These are phyloP conservation scores for Penicillium riverlandense DNA, from an alignment of 495 filamentous ascomycete genomes.

Conservation along the genomic window DNA sequence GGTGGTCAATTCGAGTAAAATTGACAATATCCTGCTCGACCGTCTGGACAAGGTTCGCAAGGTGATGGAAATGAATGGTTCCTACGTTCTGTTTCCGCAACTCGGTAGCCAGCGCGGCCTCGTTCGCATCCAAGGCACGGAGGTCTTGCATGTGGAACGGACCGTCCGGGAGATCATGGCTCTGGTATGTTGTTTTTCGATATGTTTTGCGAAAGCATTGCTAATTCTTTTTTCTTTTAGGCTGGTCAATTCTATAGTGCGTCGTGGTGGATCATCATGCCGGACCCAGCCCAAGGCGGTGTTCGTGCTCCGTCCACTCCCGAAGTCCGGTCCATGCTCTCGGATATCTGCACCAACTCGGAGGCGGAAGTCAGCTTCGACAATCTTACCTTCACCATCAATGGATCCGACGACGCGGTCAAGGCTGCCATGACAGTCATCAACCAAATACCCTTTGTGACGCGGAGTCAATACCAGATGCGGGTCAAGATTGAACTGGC, in stretches of 20 bases:
- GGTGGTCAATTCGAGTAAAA: constrained; percentile 75
- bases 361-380: constrained; percentile 93
- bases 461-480: constrained; percentile 81
- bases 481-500: constrained; percentile 97
- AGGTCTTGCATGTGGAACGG: constrained; percentile 87
- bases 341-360: constrained; percentile 92
- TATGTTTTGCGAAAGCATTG: background rate
- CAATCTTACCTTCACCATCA: constrained; percentile 86
- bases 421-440: constrained; percentile 90
- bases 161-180: constrained; percentile 93
- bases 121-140: constrained; percentile 84
- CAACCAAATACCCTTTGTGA: constrained; percentile 83
- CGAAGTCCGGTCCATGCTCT: constrained; percentile 83
- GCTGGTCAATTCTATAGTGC: constrained; percentile 97
- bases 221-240: constrained; percentile 39
- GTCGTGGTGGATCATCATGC: constrained; percentile 87
- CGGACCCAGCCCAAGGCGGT: constrained; percentile 52
- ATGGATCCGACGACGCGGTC: constrained; percentile 90
- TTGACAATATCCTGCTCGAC: constrained; percentile 85
- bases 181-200: constrained; percentile 48
- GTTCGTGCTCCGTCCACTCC: constrained; percentile 60
- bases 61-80: constrained; percentile 94
- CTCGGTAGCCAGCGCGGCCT: constrained; percentile 71
- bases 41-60: constrained; percentile 94
- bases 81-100: constrained; percentile 82